phyloP scores from a whole-genome alignment of 352 stramenopile species.

The Pythium sukuiense region DNA sequence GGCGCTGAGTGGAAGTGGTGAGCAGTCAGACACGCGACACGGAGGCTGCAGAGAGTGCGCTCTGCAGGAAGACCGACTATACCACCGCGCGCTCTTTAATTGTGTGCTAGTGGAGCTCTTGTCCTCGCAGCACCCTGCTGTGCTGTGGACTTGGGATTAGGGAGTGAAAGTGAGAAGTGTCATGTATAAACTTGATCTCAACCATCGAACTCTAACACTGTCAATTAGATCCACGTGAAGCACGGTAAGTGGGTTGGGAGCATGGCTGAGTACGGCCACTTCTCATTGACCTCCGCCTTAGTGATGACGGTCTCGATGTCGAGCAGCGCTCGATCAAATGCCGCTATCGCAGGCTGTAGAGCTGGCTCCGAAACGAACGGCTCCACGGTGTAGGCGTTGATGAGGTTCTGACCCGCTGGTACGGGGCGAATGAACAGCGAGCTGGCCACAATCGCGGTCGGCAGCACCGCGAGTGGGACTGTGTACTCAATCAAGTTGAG shows the following conservation, averaged over 20 bases:
- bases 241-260: background rate
- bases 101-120: slow-evolving; percentile 21
- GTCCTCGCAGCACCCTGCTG: slow-evolving; percentile 5
- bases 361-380: slow-evolving; percentile 4
- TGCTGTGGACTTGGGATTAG: slow-evolving; percentile 5
- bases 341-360: slow-evolving; percentile 6
- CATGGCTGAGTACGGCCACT: background rate
- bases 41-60: background rate
- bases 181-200: background rate
- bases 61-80: background rate
- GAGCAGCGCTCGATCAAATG: slow-evolving; percentile 6
- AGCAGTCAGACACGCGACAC: background rate
- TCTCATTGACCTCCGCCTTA: background rate
- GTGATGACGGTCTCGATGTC: slow-evolving; percentile 10
- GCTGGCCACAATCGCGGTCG: background rate
- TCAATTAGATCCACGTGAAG: background rate
- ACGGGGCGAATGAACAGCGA: slow-evolving; percentile 10
- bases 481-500: slow-evolving; percentile 15
- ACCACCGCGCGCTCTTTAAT: slow-evolving; percentile 19
- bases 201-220: background rate
- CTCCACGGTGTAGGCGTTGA: slow-evolving; percentile 8
- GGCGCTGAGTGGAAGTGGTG: background rate
- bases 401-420: slow-evolving; percentile 1
- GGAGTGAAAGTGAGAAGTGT: background rate
- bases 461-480: background rate